Percentiles rank a stretch among this genome's conserved stretches.
Conservation (phyloP, 164 flowering plant species). For the Chloranthus sessilifolius region DNA sequence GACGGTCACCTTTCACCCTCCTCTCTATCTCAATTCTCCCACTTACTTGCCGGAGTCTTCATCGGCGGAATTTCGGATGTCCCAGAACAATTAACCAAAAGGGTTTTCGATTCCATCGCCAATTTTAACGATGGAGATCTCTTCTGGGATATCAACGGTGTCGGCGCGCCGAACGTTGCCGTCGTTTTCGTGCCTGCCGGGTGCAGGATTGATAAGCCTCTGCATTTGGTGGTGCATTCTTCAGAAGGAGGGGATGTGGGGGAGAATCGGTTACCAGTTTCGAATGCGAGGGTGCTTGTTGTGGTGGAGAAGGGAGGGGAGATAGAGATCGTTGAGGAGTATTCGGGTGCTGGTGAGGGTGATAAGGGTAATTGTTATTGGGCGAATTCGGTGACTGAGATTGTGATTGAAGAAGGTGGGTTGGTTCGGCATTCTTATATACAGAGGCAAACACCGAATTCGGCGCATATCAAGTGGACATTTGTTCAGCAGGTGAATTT, state of each 20-base stretch:
- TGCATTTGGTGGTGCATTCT: conserved; percentile 52
- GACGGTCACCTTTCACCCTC: conserved; percentile 49
- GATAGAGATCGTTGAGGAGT: conserved; percentile 76
- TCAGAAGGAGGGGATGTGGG: conserved; percentile 37
- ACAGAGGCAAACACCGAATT: conserved; percentile 53
- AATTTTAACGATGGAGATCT: conserved; percentile 51
- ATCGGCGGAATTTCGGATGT: conserved; percentile 43
- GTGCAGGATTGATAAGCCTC: conserved; percentile 41
- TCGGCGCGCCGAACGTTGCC: conserved; percentile 76
- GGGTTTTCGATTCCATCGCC: conserved; percentile 38
- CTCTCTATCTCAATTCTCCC: conserved; percentile 22
- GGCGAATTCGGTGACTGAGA: conserved; percentile 78
- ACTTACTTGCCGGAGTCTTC: conserved; percentile 55
- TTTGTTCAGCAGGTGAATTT: conserved; percentile 60
- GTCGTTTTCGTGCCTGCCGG: conserved; percentile 75
- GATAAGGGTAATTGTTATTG: conserved; percentile 49
- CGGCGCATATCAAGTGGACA: conserved; percentile 93
- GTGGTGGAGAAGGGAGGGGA: conserved; percentile 92
- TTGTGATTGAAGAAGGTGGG: conserved; percentile 60
- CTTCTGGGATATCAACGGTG: conserved; percentile 87
- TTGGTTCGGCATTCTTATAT: conserved; percentile 69
- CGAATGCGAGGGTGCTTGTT: conserved; percentile 80
- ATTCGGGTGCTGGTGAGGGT: conserved; percentile 32
- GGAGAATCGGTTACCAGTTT: conserved; percentile 47
- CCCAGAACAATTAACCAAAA: conserved; percentile 19